Base-by-base conservation (phyloP, 2,329 filamentous ascomycete genomes). In the Aspergillus sp. region DNA sequence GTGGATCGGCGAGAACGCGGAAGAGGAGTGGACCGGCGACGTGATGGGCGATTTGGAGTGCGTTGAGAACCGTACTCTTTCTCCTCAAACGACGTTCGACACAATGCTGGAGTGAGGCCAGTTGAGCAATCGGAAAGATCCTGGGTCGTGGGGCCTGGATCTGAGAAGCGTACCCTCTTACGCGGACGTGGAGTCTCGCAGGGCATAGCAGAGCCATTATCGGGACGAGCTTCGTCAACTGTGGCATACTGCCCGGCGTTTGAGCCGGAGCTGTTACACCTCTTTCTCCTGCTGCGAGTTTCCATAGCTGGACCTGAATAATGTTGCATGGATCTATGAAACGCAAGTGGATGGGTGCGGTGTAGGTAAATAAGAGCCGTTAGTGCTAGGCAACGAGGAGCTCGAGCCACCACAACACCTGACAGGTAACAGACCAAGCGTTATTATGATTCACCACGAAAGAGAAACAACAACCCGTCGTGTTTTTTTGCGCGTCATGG, bases 151-250 rank as follows among this genome's bases (percentile, higher is more conserved):
- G 71, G 70, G 6, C 73, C 73, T 6, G 76, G 73, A 50, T 79
- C 77, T 2, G 79, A 80, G 63, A 80, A 79, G 25, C 79, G 76
- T 37, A 78, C 75, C 61, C 69, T 74, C 61, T 81, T 81, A 39
- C 67, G 68, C 14, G 67, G 74, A 37, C 64, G 68, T 3, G 75
- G 71, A 25, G 72, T 75, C 17, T 56, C 52, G 55, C 57, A 62
- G 17, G 37, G 31, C 21, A 61, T 31, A 35, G 54, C 41, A 9
- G 12, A 17, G 17, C 37, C 21, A 27, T 43, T 39, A 12, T 27
- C 48, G 11, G 46, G 47, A 46, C 55, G 58, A 56, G 45, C 48
- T 9, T 25, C 53, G 15, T 19, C 55, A 23, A 54, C 39, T n/a
- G 60, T 45, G 4, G 57, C 51, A 17, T 27, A 46, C 35, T 60